Base-by-base conservation (phyloP, 2,329 filamentous ascomycete genomes). In the Aspergillus intermedius region DNA sequence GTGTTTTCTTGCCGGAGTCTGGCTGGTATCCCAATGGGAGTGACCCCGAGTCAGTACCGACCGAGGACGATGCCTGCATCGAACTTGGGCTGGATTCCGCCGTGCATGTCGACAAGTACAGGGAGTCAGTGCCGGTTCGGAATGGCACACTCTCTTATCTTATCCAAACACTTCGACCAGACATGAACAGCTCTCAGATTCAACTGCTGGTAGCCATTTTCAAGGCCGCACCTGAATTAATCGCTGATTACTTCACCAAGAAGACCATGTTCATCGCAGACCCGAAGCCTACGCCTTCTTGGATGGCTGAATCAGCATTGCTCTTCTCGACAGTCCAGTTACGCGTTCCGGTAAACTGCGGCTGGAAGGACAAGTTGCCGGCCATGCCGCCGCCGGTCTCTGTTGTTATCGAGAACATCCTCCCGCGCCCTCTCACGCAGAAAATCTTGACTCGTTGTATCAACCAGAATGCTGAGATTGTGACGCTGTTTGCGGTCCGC, bases 291-390 rank as follows among this genome's bases (percentile, higher is more conserved):
- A 93, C 90, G 3, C 84, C 90, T 41, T 93, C 90, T 0, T 98
- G 93, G 93, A 87, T 97, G 57, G 91, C 91, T 39, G 95, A 94
- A 64, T 89, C 90, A 0, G 83, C 90, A 0, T 88, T 97, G 53
- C 72, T 98, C 4, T 95, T 94, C 67, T 87, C 86, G 52, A 82
- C 84, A 1, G 82, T 96, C 42, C 80, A 85, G 49, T 74, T 94
- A 32, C 82, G 84, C 1, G 74, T 95, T 2, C 91, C 91, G 2
- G 64, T 73, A 22, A 80, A 79, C 51, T 88, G 91, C 61, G 89
- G 89, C 10, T 81, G 83, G 57, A 75, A 75, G 37, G 76, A 79
- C 10, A 76, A 75, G 39, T 85, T 82, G 54, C 81, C 83, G 21
- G 69, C 74, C 15, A 73, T 84, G 12, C 91, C 93, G 25, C 91